These are phyloP conservation scores for Xylariaceae sp. DNA, from an alignment of 2,329 filamentous ascomycete species.

Conservation along the genomic window DNA sequence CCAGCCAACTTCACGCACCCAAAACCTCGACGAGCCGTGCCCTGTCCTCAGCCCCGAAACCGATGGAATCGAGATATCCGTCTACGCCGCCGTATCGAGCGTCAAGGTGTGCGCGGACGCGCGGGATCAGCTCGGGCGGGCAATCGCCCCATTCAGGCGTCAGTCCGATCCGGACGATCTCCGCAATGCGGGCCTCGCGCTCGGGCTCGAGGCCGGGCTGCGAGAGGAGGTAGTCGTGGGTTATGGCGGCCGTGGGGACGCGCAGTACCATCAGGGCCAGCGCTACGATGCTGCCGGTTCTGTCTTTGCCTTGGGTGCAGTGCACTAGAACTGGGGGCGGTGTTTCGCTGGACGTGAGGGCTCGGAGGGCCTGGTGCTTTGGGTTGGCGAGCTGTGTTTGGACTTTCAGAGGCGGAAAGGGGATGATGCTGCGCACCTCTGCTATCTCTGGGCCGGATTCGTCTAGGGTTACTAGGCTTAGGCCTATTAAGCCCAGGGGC, in stretches of 20 bases:
- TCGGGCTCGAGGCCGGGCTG: slow-evolving; percentile 56
- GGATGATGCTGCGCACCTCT: slow-evolving; percentile 30
- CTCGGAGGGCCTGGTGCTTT: slow-evolving; percentile 41
- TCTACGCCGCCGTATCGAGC: slow-evolving; percentile 62
- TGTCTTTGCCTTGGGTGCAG: slow-evolving; percentile 87
- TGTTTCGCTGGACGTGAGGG: slow-evolving; percentile 41
- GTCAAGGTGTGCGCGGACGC: slow-evolving; percentile 55
- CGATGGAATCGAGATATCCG: slow-evolving; percentile 61
- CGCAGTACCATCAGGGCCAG: slow-evolving; percentile 62
- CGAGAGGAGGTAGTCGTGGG: slow-evolving; percentile 68
- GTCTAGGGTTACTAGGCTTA: slow-evolving; percentile 66
- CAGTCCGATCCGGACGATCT: slow-evolving; percentile 68
- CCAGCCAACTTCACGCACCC: slow-evolving; percentile 35
- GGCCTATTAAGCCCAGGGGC: slow-evolving; percentile 64
- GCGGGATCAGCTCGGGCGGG: slow-evolving; percentile 58
- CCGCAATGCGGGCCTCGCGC: slow-evolving; percentile 58
- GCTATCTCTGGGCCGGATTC: slow-evolving; percentile 61
- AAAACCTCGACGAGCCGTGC: slow-evolving; percentile 39
- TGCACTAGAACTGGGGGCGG: slow-evolving; percentile 68
- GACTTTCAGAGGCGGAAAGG: not conserved
- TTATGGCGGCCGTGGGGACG: slow-evolving; percentile 56
- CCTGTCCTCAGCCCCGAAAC: slow-evolving; percentile 48
- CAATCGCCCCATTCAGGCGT: slow-evolving; percentile 69
- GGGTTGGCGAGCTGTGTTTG: slow-evolving; percentile 1
- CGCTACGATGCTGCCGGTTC: slow-evolving; percentile 68